Evolutionary conservation across 129 eudicot genomes (phyloP).

Genomic region (Logfia minima): DNA sequence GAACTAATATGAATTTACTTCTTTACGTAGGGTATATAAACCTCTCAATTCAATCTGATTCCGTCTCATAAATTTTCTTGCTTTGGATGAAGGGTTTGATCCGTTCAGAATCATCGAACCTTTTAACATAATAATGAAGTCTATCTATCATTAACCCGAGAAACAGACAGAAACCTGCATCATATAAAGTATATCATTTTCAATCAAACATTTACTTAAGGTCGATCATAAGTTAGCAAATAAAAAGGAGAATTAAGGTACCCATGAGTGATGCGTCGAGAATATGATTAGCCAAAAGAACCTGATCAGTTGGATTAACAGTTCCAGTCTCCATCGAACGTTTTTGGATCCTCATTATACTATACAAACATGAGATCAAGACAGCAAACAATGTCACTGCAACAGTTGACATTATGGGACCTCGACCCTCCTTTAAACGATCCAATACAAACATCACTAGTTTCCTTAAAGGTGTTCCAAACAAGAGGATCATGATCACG

Average conservation of each 20-base stretch:
- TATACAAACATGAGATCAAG: conserved; percentile 47
- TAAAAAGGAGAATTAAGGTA: conserved; percentile 2
- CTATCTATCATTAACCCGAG: conserved; percentile 76
- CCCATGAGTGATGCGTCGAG: conserved; percentile 85
- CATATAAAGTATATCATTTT: background rate
- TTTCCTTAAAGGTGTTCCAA: conserved; percentile 72
- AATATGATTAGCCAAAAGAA: conserved; percentile 59
- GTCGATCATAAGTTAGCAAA: background rate
- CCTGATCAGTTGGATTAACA: conserved; percentile 68
- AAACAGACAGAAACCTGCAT: conserved; percentile 66
- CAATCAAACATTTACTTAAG: background rate
- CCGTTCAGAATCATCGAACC: conserved; percentile 24
- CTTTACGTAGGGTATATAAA: background rate
- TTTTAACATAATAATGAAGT: conserved; percentile 72
- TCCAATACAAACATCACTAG: conserved; percentile 52
- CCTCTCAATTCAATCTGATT: conserved; percentile 25
- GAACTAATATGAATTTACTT: background rate
- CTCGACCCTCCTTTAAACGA: conserved; percentile 49
- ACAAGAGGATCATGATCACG: conserved; percentile 55
- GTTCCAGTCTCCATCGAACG: conserved; percentile 41
- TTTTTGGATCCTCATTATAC: conserved; percentile 39
- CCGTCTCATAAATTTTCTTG: conserved; percentile 5
- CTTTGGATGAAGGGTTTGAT: conserved; percentile 7
- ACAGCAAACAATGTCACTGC: conserved; percentile 50
- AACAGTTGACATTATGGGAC: conserved; percentile 55